A percentile compares a stretch with the other conserved stretches of the same genome.
These are phyloP conservation scores for Ganoderma multipileum DNA, from an alignment of 1,284 basidiomycete species.

Conservation along the genomic window DNA sequence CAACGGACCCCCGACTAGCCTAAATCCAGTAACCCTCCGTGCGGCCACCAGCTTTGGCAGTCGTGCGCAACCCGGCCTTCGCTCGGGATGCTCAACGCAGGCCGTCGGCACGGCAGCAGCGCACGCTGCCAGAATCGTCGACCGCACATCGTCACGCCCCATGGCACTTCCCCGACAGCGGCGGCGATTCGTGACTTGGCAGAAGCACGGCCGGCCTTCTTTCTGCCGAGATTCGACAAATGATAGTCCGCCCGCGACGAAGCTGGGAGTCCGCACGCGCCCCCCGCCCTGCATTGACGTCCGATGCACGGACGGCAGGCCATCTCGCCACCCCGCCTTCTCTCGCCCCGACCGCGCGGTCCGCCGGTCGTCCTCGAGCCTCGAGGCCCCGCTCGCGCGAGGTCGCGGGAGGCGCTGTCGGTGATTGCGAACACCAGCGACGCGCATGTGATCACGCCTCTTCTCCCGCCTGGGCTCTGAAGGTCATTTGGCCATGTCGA, in stretches of 20 bases:
- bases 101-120: slow-evolving; percentile 4
- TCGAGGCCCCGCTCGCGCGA: not conserved
- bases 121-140: not conserved
- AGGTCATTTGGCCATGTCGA: slow-evolving; percentile 5
- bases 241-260: slow-evolving; percentile 28
- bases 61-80: not conserved
- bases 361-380: not conserved
- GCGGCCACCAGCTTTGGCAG: not conserved
- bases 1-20: slow-evolving; percentile 3
- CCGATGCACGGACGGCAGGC: slow-evolving; percentile 17
- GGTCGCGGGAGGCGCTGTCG: not conserved
- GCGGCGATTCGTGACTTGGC: slow-evolving; percentile 29
- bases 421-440: slow-evolving; percentile 4
- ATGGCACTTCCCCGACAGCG: slow-evolving; percentile 10
- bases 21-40: not conserved
- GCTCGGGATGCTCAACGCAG: not conserved
- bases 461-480: not conserved
- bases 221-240: slow-evolving; percentile 34
- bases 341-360: slow-evolving; percentile 5
- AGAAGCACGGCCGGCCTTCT: slow-evolving; percentile 28
- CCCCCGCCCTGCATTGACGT: slow-evolving; percentile 12
- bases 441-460: slow-evolving; percentile 23
- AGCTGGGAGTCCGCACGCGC: not conserved
- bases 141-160: slow-evolving; percentile 5
- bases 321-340: not conserved